Conservation (phyloP, 1,284 basidiomycete species). For the Naganishia albida region DNA sequence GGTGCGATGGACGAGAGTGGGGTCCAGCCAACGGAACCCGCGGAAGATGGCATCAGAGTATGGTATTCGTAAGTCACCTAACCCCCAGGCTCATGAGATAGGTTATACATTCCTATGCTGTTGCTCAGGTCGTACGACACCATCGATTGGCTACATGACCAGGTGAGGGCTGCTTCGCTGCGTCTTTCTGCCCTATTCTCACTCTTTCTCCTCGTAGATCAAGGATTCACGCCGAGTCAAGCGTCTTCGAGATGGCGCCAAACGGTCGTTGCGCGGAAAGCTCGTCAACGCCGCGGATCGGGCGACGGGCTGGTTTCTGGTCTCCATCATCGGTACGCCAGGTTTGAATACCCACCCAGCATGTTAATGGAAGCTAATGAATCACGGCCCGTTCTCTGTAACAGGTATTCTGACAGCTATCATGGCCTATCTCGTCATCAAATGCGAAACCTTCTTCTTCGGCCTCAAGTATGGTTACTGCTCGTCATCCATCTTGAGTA, state of each 20-base stretch:
- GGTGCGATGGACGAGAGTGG: neutral
- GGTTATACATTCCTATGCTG: too few species aligned
- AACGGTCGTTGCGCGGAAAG: constrained; percentile 70
- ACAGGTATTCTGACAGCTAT: constrained; percentile 75
- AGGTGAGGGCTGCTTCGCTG: constrained; percentile 50
- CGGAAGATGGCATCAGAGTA: constrained; percentile 81
- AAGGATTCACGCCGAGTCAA: constrained; percentile 81
- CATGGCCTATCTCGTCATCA: constrained; percentile 82
- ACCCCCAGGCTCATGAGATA: too few species aligned
- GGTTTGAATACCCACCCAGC: too few species aligned
- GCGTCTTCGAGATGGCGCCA: constrained; percentile 62
- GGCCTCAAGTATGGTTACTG: constrained; percentile 93
- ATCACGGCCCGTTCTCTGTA: neutral
- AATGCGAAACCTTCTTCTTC: constrained; percentile 87
- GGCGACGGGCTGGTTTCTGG: constrained; percentile 85
- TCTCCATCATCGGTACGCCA: constrained; percentile 64
- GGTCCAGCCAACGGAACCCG: neutral
- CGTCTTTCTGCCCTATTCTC: neutral
- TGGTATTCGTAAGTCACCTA: constrained; percentile 87
- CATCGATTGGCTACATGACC: constrained; percentile 85
- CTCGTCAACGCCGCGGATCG: constrained; percentile 74
- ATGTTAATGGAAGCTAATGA: too few species aligned
- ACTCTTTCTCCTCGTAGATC: constrained; percentile 56
- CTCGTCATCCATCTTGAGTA: constrained; percentile 66
- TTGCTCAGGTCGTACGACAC: constrained; percentile 46